Conservation (phyloP, 2,329 filamentous ascomycete species). For the Aspergillus melleus region DNA sequence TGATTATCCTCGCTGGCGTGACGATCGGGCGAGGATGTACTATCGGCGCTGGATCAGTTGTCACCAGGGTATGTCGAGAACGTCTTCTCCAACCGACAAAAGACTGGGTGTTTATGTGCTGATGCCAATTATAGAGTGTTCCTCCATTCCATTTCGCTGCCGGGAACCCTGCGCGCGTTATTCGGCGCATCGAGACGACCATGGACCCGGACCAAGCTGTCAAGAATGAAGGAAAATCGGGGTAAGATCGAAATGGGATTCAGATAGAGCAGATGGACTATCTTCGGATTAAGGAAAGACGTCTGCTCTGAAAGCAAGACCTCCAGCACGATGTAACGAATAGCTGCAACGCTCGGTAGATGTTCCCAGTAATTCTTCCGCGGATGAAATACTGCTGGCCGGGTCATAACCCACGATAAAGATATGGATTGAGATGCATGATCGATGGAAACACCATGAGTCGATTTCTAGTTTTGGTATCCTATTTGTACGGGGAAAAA, state of each 20-base stretch:
- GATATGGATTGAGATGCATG: not conserved
- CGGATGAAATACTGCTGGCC: too few species aligned
- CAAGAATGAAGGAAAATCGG: not conserved
- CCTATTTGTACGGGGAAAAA: not conserved
- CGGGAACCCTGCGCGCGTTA: slow-evolving; percentile 26
- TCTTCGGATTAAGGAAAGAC: too few species aligned
- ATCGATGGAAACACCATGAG: not conserved
- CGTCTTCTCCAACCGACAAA: not conserved
- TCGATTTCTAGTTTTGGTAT: not conserved
- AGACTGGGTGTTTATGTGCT: not conserved
- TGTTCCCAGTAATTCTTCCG: too few species aligned
- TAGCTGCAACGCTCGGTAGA: too few species aligned
- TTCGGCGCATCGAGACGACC: slow-evolving; percentile 25
- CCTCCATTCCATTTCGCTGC: slow-evolving; percentile 30
- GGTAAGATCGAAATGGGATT: not conserved
- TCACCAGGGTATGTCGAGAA: slow-evolving; percentile 32
- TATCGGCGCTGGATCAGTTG: slow-evolving; percentile 42
- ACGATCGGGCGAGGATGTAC: slow-evolving; percentile 44
- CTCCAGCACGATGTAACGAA: too few species aligned
- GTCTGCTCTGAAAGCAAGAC: too few species aligned
- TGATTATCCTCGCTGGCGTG: slow-evolving; percentile 45
- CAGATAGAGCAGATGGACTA: not conserved
- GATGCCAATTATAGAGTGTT: slow-evolving; percentile 20
- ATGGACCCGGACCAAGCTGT: slow-evolving; percentile 21
- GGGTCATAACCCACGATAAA: too few species aligned